Evolutionary conservation across 2,329 filamentous ascomycete genomes (phyloP).

Genomic region (Aspergillus nomiae): DNA sequence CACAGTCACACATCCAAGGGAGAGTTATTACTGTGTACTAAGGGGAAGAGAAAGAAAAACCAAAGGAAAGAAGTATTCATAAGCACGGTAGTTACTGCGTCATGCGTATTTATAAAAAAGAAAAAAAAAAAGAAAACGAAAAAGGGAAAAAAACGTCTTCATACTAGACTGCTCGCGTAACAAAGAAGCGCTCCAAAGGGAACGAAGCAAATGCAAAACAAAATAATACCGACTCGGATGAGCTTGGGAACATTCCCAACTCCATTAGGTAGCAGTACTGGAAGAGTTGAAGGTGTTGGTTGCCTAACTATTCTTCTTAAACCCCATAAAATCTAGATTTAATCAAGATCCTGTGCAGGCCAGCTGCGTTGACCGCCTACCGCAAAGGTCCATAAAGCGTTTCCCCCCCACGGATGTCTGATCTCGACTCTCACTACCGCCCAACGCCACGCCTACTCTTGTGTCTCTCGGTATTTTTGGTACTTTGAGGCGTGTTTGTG

Average conservation of each 20-base stretch:
- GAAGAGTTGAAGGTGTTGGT: background rate
- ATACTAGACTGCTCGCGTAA: background rate
- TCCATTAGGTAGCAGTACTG: background rate
- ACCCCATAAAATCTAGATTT: constrained; percentile 8
- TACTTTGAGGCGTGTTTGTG: constrained; percentile 5
- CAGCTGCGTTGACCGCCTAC: constrained; percentile 17
- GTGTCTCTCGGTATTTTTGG: constrained; percentile 6
- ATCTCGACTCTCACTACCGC: constrained; percentile 18
- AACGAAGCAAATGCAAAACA: background rate
- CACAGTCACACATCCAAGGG: background rate
- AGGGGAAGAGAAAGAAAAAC: background rate
- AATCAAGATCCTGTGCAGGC: background rate
- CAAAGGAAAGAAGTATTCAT: background rate
- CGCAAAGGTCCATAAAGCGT: constrained; percentile 2
- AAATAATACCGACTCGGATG: background rate
- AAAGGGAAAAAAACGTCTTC: background rate
- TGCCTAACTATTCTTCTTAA: constrained; percentile 2
- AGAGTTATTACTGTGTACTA: too few species aligned
- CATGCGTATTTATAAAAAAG: background rate
- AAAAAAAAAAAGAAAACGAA: too few species aligned
- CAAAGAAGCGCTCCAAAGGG: background rate
- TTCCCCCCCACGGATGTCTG: constrained; percentile 13
- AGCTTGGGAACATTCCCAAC: background rate
- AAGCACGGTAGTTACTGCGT: background rate
- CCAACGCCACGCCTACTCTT: constrained; percentile 24